Evolutionary conservation across 2,329 filamentous ascomycete genomes (phyloP).

Genomic region (Massarina eburnea): DNA sequence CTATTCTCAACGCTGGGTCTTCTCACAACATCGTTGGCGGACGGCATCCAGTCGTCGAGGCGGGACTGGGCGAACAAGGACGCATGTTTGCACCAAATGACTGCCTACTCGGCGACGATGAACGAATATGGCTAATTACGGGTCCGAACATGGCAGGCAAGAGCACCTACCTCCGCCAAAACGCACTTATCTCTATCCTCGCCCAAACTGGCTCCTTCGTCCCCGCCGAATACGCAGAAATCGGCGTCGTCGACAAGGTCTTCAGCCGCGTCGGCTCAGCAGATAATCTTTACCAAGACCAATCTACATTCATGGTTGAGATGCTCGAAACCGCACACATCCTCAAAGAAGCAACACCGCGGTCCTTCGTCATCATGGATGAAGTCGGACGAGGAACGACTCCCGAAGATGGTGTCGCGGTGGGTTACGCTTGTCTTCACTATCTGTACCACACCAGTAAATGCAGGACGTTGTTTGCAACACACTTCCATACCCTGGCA

Average conservation of each 20-base stretch:
- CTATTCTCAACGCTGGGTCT: slow-evolving; percentile 64
- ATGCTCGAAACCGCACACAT: slow-evolving; percentile 97
- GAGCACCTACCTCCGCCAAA: slow-evolving; percentile 92
- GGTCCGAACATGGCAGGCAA: slow-evolving; percentile 99
- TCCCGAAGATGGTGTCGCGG: slow-evolving; percentile 84
- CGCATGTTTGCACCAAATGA: slow-evolving; percentile 84
- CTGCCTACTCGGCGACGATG: slow-evolving; percentile 77
- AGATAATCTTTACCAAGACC: slow-evolving; percentile 90
- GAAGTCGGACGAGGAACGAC: slow-evolving; percentile 95
- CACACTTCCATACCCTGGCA: slow-evolving; percentile 85
- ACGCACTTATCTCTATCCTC: slow-evolving; percentile 89
- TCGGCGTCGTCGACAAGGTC: slow-evolving; percentile 93
- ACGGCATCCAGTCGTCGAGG: slow-evolving; percentile 88
- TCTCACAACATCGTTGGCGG: slow-evolving; percentile 80
- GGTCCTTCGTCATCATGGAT: slow-evolving; percentile 95
- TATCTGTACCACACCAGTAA: slow-evolving; percentile 78
- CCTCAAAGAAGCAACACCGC: slow-evolving; percentile 76
- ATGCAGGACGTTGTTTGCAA: slow-evolving; percentile 86
- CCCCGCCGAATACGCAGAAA: slow-evolving; percentile 79
- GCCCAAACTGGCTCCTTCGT: slow-evolving; percentile 93
- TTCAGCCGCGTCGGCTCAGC: slow-evolving; percentile 87
- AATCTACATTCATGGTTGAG: slow-evolving; percentile 99
- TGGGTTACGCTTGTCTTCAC: slow-evolving; percentile 84
- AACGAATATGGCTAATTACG: slow-evolving; percentile 68
- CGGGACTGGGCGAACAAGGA: slow-evolving; percentile 76